Evolutionary conservation across 805 yeast species (phyloP), one percentile per base, ranked within the genome.

Genomic region (Yarrowia sp.): DNA sequence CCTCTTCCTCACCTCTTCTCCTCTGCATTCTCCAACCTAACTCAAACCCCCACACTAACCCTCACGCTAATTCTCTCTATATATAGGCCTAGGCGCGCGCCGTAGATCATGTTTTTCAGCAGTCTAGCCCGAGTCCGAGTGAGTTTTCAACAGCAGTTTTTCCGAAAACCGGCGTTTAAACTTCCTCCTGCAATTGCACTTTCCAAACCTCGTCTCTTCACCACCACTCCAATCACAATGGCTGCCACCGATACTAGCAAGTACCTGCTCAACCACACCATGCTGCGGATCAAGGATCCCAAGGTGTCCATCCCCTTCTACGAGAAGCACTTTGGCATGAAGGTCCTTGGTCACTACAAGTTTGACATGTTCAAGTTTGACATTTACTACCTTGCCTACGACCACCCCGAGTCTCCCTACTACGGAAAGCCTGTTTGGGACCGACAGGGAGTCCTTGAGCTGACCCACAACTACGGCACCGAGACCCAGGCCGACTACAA

Each of bases 241-340:
- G 11, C 28, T 17, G 13, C 66, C 18, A 65, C 65, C 32, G 65
- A 60, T 58, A 31, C 65, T 44, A 32, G 32, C 18, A 65, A 57
- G 33, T 70, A 66, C 55, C 47, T 39, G n/a, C 64, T 71, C 57
- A 75, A 76, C 67, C 76, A 75, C 68, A 76, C 78, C 14, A 72
- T 92, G 77, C 76, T 93, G 64, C 86, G 97, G 68, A 85, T 93
- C 70, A 86, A 90, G 71, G 91, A 93, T 73, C 93, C 97, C 38
- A 80, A 84, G 72, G 82, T 78, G 17, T 84, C 96, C 14, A 77
- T 90, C 45, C 82, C 83, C 6, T 93, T 90, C 79, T 93, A 95
- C 77, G 80, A 81, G 67, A 81, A 85, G 66, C 80, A 86, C 69
- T 88, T 93, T 73, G 95, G 95, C 41, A 82, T 95, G 85, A 81